phyloP scores from a whole-genome alignment of 441 rosid genomes.

The Breynia disticha region DNA sequence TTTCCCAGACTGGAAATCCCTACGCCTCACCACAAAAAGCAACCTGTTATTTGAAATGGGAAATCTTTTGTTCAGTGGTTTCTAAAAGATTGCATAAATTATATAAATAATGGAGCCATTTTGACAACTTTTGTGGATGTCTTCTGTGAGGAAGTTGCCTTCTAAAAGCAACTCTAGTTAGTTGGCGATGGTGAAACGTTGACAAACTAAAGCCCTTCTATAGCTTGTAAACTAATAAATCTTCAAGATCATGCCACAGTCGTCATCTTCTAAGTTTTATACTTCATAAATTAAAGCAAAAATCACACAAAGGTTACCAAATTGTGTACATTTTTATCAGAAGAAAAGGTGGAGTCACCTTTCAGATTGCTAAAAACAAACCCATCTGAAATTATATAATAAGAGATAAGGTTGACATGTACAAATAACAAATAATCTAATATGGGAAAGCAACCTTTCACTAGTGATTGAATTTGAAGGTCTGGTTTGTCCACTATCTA shows the following conservation, averaged over 20 bases:
- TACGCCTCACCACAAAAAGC: not conserved
- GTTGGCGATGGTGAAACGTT: conserved; percentile 24
- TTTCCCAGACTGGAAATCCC: conserved; percentile 11
- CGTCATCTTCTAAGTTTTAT: conserved; percentile 6
- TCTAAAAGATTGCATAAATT: conserved; percentile 10
- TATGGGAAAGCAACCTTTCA: conserved; percentile 9
- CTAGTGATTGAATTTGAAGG: conserved; percentile 7
- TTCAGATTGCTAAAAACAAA: not conserved
- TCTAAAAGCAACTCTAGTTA: conserved; percentile 7
- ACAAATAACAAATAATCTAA: conserved; percentile 6
- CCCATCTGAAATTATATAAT: not conserved
- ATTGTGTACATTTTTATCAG: not conserved
- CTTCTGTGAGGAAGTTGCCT: conserved; percentile 5
- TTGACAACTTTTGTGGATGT: conserved; percentile 10
- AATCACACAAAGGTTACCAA: not conserved
- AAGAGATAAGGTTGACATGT: conserved; percentile 8
- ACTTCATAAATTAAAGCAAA: not conserved
- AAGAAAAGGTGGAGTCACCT: not conserved
- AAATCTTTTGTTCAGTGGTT: conserved; percentile 3
- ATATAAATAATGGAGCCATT: not conserved
- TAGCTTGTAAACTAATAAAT: conserved; percentile 13
- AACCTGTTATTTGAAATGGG: conserved; percentile 4
- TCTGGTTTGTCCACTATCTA: conserved; percentile 2
- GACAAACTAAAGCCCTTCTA: conserved; percentile 17
- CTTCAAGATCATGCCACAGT: conserved; percentile 15